A percentile compares a stretch with the other conserved stretches of the same genome.
Conservation (phyloP, 2,329 filamentous ascomycete species). For the Cyphellophora attinorum region DNA sequence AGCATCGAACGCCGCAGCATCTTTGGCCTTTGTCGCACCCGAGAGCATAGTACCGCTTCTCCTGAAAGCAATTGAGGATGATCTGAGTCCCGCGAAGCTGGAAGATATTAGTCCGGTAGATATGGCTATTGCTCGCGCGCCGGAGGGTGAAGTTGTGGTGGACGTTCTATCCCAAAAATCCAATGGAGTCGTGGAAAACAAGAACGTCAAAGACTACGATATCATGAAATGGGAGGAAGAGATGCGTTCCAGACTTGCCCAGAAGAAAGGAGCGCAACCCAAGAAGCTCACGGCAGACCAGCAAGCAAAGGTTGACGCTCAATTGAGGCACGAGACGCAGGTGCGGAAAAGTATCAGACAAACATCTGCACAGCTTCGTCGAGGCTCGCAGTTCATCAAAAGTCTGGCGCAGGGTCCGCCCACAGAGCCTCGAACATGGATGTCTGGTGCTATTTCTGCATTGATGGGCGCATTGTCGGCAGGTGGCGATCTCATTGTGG, state of each 20-base stretch:
- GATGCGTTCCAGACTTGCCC: constrained; percentile 72
- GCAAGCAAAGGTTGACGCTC: constrained; percentile 78
- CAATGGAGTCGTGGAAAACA: constrained; percentile 61
- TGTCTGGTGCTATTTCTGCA: constrained; percentile 67
- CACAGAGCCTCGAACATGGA: constrained; percentile 82
- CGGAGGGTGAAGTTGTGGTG: constrained; percentile 78
- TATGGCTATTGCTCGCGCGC: constrained; percentile 84
- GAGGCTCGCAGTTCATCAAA: constrained; percentile 77
- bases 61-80: constrained; percentile 61
- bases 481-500: constrained; percentile 72
- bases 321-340: constrained; percentile 74
- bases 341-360: constrained; percentile 65
- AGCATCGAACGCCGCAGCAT: constrained; percentile 75
- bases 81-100: constrained; percentile 63
- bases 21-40: constrained; percentile 87
- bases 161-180: constrained; percentile 83
- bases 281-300: constrained; percentile 90
- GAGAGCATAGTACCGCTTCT: constrained; percentile 68
- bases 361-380: constrained; percentile 61
- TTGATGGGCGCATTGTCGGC: constrained; percentile 67
- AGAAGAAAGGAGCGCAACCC: constrained; percentile 75
- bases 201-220: constrained; percentile 91
- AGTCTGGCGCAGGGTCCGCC: constrained; percentile 77
- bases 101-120: constrained; percentile 72
- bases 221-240: constrained; percentile 97